Conservation (phyloP, 2,329 filamentous ascomycete genomes). For the Nemania diffusa region DNA sequence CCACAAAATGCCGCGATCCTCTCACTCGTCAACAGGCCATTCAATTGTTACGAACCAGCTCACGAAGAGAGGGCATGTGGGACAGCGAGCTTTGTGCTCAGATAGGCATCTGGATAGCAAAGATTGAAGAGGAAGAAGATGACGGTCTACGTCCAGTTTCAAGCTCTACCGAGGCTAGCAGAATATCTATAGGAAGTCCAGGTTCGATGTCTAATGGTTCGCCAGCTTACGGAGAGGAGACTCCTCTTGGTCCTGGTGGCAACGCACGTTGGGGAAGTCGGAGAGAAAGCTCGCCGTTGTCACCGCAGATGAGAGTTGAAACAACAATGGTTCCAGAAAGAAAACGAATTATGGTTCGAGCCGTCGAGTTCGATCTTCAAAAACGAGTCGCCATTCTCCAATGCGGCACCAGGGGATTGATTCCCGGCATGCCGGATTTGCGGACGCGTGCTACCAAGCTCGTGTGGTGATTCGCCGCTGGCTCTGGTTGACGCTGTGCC, state of each 20-base stretch:
- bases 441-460: constrained; percentile 60
- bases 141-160: constrained; percentile 47
- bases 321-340: constrained; percentile 59
- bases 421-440: constrained; percentile 57
- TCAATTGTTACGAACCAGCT: constrained; percentile 67
- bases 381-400: constrained; percentile 60
- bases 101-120: constrained; percentile 66
- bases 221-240: constrained; percentile 50
- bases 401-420: constrained; percentile 65
- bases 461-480: constrained; percentile 55
- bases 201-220: constrained; percentile 43
- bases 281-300: constrained; percentile 40
- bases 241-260: constrained; percentile 56
- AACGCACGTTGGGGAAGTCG: constrained; percentile 56
- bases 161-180: constrained; percentile 45
- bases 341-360: constrained; percentile 65
- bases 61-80: constrained; percentile 75
- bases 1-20: constrained; percentile 71
- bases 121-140: constrained; percentile 65
- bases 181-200: constrained; percentile 41
- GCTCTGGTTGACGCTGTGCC: background rate
- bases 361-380: constrained; percentile 67
- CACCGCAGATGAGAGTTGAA: constrained; percentile 37
- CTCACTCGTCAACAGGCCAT: constrained; percentile 68
- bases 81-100: constrained; percentile 69